These are phyloP conservation scores for Lithospermum erythrorhizon DNA, from an alignment of 257 asterid species.

Conservation along the genomic window DNA sequence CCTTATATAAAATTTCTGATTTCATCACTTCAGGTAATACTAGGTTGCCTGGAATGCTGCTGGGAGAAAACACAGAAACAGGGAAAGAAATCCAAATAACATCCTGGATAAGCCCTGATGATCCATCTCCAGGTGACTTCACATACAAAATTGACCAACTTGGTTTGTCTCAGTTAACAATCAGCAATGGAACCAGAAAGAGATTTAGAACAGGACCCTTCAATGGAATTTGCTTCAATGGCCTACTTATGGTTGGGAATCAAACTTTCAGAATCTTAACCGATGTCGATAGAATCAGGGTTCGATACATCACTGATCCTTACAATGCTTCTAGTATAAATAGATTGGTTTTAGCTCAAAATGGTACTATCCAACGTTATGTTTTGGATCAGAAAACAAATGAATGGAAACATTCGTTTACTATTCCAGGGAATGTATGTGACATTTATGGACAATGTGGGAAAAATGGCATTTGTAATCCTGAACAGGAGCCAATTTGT, in stretches of 20 bases:
- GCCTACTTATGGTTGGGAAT: conserved; percentile 10
- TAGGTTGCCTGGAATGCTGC: conserved; percentile 12
- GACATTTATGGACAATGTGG: conserved; percentile 20
- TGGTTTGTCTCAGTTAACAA: conserved; percentile 16
- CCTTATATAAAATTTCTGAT: no score
- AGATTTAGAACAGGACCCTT: conserved; percentile 12
- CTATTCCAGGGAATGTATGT: conserved; percentile 13
- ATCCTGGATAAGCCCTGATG: conserved; percentile 16
- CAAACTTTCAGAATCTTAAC: neutral
- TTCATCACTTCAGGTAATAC: conserved; percentile 7
- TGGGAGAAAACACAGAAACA: conserved; percentile 8
- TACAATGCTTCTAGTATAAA: neutral
- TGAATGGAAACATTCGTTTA: conserved; percentile 5
- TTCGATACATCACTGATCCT: conserved; percentile 2
- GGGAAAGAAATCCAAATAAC: conserved; percentile 8
- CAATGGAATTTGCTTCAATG: conserved; percentile 16
- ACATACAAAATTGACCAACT: conserved; percentile 6
- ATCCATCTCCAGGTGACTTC: conserved; percentile 22
- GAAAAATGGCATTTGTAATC: conserved; percentile 16
- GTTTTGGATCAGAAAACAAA: conserved; percentile 5
- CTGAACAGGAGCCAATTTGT: conserved; percentile 17
- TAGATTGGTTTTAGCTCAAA: conserved; percentile 1
- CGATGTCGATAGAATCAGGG: conserved; percentile 1
- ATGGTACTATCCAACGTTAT: conserved; percentile 5
- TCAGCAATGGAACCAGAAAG: conserved; percentile 12